phyloP scores from a whole-genome alignment of 805 yeast genomes.

The Clavispora santaluciae region DNA sequence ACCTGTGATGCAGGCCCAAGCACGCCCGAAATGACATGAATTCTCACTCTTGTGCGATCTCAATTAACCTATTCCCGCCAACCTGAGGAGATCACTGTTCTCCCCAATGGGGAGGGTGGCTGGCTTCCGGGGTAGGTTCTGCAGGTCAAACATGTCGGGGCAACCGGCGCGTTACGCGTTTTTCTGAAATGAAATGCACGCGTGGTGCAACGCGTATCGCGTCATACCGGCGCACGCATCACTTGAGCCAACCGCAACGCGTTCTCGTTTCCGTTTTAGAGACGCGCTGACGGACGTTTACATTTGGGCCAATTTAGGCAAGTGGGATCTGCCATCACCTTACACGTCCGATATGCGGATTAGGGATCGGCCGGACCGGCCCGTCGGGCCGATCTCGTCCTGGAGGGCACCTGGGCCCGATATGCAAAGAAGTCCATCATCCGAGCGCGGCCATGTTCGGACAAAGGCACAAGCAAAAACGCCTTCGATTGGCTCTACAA shows the following conservation, averaged over 20 bases:
- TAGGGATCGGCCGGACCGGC: too few relatives aligned
- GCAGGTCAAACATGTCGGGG: neutral
- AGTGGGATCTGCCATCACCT: neutral
- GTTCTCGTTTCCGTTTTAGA: neutral
- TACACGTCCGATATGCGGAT: neutral
- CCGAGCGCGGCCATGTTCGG: too few relatives aligned
- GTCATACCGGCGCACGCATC: neutral
- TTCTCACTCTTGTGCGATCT: too few relatives aligned
- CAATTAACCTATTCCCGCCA: neutral
- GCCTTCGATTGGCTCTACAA: too few relatives aligned
- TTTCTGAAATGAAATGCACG: neutral
- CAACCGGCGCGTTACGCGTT: slow-evolving; percentile 1
- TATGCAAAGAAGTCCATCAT: neutral
- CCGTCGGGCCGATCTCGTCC: neutral
- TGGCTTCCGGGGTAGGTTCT: neutral
- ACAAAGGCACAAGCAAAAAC: too few relatives aligned
- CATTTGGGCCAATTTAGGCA: neutral
- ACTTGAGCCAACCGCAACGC: neutral
- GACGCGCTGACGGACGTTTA: neutral
- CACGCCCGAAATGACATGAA: too few relatives aligned
- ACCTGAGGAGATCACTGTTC: neutral
- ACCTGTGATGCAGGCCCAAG: too few relatives aligned
- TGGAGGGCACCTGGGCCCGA: neutral
- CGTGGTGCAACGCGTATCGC: slow-evolving; percentile 1
- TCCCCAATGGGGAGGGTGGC: neutral